Evolutionary conservation across 2,329 filamentous ascomycete genomes (phyloP).

Genomic region (Escovopsis sp.): DNA sequence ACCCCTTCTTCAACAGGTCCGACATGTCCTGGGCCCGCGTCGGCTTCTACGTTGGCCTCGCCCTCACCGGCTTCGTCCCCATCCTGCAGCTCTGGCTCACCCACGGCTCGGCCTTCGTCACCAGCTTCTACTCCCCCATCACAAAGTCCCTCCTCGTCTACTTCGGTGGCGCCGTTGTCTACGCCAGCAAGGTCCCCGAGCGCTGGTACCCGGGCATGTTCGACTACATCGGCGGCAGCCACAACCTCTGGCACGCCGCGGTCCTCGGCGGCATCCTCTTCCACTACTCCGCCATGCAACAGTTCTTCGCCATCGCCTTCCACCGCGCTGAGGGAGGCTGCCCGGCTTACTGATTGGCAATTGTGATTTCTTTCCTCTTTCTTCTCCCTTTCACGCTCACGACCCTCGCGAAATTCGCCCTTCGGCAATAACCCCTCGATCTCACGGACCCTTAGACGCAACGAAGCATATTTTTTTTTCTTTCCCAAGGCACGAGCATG

Average conservation of each 20-base stretch:
- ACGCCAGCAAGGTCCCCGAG: slow-evolving; percentile 86
- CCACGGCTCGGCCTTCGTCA: slow-evolving; percentile 66
- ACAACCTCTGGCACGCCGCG: slow-evolving; percentile 95
- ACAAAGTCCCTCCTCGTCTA: slow-evolving; percentile 79
- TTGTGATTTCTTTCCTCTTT: too few species aligned
- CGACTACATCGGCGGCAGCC: slow-evolving; percentile 87
- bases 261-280: slow-evolving; percentile 94
- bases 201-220: slow-evolving; percentile 86
- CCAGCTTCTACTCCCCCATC: slow-evolving; percentile 79
- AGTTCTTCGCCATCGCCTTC: slow-evolving; percentile 76
- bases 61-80: slow-evolving; percentile 76
- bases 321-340: slow-evolving; percentile 48
- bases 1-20: slow-evolving; percentile 80
- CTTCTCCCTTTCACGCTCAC: too few species aligned
- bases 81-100: slow-evolving; percentile 70
- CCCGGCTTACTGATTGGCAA: slow-evolving; percentile 28
- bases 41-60: slow-evolving; percentile 78
- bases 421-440: too few species aligned
- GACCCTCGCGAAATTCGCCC: too few species aligned
- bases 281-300: slow-evolving; percentile 91
- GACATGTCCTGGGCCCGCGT: slow-evolving; percentile 93
- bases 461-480: too few species aligned
- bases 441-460: too few species aligned
- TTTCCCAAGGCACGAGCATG: too few species aligned
- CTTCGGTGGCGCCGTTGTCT: slow-evolving; percentile 68